Evolutionary conservation across 768 basidiomycete genomes (phyloP), one percentile per base, ranked within the genome.

Genomic region (Phaeotremella skinneri): DNA sequence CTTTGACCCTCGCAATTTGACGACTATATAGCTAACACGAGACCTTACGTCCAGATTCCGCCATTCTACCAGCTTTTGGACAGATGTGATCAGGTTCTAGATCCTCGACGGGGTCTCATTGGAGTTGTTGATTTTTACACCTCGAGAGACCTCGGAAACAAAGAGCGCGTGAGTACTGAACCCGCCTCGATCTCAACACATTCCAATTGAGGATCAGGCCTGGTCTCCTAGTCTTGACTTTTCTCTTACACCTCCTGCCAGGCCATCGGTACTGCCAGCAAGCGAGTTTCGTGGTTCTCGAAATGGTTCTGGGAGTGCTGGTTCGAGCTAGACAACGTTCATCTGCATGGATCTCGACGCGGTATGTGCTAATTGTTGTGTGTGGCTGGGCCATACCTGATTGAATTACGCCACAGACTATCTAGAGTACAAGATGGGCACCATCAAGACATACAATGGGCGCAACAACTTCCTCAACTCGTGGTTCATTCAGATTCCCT

Each of bases 251-350:
- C 84, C 0, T 81, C 17, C 83, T 2, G 81, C 81, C 14, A 82
- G 71, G 83, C 85, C 0, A 86, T 87, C 34, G 86, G 86, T 0
- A 84, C 84, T 0, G 79, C 80, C 23, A 83, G 82, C 60, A 84
- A 84, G 80, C 82, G 73, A 81, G 84, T 75, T 79, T 83, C 68
- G 0, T 88, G 85, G 85, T 78, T 85, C 49, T 81, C 82, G n/a
- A 80, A 86, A 2, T 84, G 85, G 84, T 89, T 89, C 79, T 88
- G 87, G 87, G 84, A 86, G 64, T 85, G 85, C 42, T 88, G 79
- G 79, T 81, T 80, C 66, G 77, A 76, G 47, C 63, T 79, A 14
- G 79, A 81, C 62, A 77, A 80, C 54, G 79, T 81, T 45, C 72
- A 79, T 52, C 68, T 81, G 0, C 70, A 76, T 23, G 83, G 84